Percentiles rank a stretch among this genome's conserved stretches.
Conservation (phyloP, 495 filamentous ascomycete species). For the Daldinia bambusicola region DNA sequence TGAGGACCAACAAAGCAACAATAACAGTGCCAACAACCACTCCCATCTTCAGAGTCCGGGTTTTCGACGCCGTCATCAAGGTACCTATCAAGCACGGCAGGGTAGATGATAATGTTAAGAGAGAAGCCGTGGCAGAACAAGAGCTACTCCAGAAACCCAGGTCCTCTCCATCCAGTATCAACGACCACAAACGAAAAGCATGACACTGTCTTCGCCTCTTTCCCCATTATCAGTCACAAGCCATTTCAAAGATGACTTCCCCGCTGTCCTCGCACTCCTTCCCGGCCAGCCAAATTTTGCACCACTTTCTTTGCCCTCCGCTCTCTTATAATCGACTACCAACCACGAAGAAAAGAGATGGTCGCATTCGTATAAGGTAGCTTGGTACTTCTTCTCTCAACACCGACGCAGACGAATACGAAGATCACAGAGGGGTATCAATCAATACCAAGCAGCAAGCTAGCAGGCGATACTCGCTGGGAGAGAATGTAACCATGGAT, state of each 20-base stretch:
- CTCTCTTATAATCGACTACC: neutral
- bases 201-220: neutral
- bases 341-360: too few species aligned
- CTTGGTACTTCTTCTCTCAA: too few species aligned
- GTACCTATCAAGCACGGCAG: neutral
- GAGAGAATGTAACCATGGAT: too few species aligned
- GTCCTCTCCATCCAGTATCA: neutral
- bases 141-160: neutral
- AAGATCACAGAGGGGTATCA: too few species aligned
- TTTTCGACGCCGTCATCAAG: neutral
- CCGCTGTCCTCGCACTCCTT: slow-evolving; percentile 7
- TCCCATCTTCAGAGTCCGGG: neutral
- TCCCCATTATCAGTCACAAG: neutral
- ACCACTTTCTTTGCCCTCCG: slow-evolving; percentile 11
- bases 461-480: too few species aligned
- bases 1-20: neutral
- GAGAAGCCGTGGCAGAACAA: neutral
- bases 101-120: neutral
- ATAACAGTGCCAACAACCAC: neutral
- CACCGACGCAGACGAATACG: too few species aligned
- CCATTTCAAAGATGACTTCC: slow-evolving; percentile 23
- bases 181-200: neutral
- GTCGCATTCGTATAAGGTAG: too few species aligned
- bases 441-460: too few species aligned
- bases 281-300: slow-evolving; percentile 4